Evolutionary conservation across 1,284 basidiomycete species (phyloP), one percentile per base, ranked within the genome.

Genomic region (Moesziomyces aphidis): DNA sequence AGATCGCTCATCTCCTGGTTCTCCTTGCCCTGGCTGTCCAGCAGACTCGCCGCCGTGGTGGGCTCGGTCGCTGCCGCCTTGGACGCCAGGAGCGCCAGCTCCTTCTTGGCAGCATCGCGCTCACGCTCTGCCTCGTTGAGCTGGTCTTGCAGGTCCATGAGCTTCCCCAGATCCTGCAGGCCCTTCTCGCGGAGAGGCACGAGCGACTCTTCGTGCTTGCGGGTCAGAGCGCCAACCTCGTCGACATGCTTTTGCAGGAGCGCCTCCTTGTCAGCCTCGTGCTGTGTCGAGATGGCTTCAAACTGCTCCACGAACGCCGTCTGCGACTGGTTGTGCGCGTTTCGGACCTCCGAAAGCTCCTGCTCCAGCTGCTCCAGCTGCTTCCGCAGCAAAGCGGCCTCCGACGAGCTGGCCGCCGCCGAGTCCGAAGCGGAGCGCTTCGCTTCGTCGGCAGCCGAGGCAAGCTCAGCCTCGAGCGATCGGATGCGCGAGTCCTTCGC

Each of bases 121-220:
- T 64, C 74, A n/a, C 69, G 73, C 23, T 65, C 71, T 6, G 68
- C 77, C 21, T 67, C 64, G 42, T 71, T 66, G 28, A 79, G 62
- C 55, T 60, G 63, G 55, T 79, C 77, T 36, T 74, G 72, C 50
- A 79, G 55, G 13, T 74, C 68, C 71, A 77, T 71, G 26, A 76
- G 57, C 58, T 69, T 67, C 4, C 57, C 69, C 10, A 63, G 42
- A 39, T 74, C 67, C 57, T 71, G 52, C 36, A 66, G 47, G 28
- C 52, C 50, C 56, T 74, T 76, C 52, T 76, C 70, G 19, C 57
- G 54, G 52, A 67, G 49, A 11, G 59, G 54, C 28, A 57, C 47
- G n/a, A 78, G 39, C 2, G 48, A 67, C 17, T 64, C 45, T 6
- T 73, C 70, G 58, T 76, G 74, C 44, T 52, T 34, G 23, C 55